Evolutionary conservation across 352 stramenopile genomes (phyloP), one percentile per base, ranked within the genome.

Genomic region (Saprolegnia diclina): DNA sequence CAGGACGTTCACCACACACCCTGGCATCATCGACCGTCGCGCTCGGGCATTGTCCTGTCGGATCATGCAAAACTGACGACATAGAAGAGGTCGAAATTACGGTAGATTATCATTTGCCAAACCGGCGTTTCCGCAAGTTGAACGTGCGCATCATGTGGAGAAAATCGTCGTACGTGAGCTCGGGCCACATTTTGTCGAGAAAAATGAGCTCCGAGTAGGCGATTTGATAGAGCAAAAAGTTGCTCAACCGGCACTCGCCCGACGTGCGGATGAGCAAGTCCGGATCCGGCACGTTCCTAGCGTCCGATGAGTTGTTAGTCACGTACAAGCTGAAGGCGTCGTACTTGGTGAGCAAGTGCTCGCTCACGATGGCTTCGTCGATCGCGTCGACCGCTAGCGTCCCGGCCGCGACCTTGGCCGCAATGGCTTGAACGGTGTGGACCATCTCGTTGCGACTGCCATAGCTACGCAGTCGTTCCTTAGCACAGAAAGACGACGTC

Each of bases 201-300:
- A 99, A 97, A 71, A 96, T 94, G 16, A 99, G 76, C 78, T 99
- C 95, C 48, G 93, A 77, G 81, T 99, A 98, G 32, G 94, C 94
- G 52, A 90, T 85, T 75, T 99, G 93, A 81, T 89, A 99, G 9
- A 99, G 76, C 53, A 99, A 72, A 74, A 99, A 99, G 76, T 99
- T 98, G 76, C 89, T 98, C 52, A 99, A 81, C 53, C 96, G 90
- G 59, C 86, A 74, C 74, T 99, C 96, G 18, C 96, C 96, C 44
- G 91, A 97, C 13, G 96, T 98, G 26, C 96, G 89, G 56, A 99
- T 87, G 22, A 99, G 77, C 22, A 99, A 76, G 71, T 99, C 96
- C 6, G 95, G 94, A 72, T 97, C 89, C 11, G 89, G 90, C 32
- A 97, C 67, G 4, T 76, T 76, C 3, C 91, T 98, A 50, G 14